Percentiles rank a stretch among this genome's conserved stretches.
Conservation (phyloP, 179 eudicot species). For the Heliamphora pulchella region DNA sequence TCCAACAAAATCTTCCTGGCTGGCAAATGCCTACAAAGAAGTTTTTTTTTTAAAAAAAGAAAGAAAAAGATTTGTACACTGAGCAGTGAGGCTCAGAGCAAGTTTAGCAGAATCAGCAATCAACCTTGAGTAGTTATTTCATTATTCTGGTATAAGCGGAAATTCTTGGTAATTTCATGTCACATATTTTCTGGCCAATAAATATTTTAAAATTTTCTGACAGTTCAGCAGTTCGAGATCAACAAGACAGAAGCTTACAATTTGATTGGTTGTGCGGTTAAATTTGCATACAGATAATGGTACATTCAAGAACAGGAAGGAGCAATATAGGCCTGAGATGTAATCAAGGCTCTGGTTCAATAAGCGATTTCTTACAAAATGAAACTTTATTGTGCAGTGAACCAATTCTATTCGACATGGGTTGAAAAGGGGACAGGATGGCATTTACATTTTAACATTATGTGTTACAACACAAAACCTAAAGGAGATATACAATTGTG, state of each 20-base stretch:
- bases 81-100: neutral
- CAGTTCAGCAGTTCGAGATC: neutral
- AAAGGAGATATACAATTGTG: neutral
- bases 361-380: neutral
- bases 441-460: slow-evolving; percentile 10
- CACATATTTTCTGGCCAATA: neutral
- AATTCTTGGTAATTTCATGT: neutral
- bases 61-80: neutral
- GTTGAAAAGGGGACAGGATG: neutral
- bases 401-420: neutral
- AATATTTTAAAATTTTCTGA: neutral
- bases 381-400: neutral
- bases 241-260: neutral
- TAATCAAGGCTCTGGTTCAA: neutral
- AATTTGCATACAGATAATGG: neutral
- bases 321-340: neutral
- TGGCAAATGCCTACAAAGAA: neutral
- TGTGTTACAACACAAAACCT: neutral
- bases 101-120: neutral
- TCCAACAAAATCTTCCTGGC: neutral
- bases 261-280: neutral
- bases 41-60: neutral
- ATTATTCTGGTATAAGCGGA: neutral
- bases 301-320: neutral
- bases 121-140: neutral